Conservation (phyloP, 805 yeast species). For the Ogataea paraovalis region DNA sequence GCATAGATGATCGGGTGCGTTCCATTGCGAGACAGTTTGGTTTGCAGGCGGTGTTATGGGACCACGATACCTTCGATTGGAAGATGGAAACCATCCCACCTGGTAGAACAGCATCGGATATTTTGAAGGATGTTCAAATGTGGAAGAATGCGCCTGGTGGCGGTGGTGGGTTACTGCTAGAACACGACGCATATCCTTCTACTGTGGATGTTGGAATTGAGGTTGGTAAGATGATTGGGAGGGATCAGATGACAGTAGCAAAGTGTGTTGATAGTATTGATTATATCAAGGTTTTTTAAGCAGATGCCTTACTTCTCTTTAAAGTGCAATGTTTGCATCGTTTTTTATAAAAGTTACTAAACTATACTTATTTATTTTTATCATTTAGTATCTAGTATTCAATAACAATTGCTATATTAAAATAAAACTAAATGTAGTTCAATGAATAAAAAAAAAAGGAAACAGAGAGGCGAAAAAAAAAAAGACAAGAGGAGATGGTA, state of each 20-base stretch:
- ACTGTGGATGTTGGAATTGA: constrained; percentile 71
- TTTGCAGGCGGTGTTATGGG: constrained; percentile 87
- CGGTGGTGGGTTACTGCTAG: constrained; percentile 67
- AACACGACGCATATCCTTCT: constrained; percentile 70
- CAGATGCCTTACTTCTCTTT: no score
- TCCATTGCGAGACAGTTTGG: constrained; percentile 79
- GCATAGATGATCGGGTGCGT: constrained; percentile 82
- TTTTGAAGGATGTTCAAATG: constrained; percentile 48
- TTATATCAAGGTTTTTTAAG: constrained; percentile 39
- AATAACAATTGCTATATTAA: no score
- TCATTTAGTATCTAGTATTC: no score
- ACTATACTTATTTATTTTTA: no score
- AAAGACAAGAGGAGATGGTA: no score
- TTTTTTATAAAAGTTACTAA: background rate
- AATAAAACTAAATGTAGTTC: no score
- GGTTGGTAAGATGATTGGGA: constrained; percentile 50
- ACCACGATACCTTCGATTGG: constrained; percentile 91
- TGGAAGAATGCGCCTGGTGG: constrained; percentile 42
- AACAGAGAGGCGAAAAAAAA: no score
- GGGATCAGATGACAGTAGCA: constrained; percentile 70
- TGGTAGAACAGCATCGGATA: constrained; percentile 44
- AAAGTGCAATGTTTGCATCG: background rate
- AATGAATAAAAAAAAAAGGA: no score
- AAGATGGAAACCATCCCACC: constrained; percentile 49
- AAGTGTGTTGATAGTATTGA: constrained; percentile 68